Conservation (phyloP, 495 filamentous ascomycete genomes). For the Ascobolus immersus region DNA sequence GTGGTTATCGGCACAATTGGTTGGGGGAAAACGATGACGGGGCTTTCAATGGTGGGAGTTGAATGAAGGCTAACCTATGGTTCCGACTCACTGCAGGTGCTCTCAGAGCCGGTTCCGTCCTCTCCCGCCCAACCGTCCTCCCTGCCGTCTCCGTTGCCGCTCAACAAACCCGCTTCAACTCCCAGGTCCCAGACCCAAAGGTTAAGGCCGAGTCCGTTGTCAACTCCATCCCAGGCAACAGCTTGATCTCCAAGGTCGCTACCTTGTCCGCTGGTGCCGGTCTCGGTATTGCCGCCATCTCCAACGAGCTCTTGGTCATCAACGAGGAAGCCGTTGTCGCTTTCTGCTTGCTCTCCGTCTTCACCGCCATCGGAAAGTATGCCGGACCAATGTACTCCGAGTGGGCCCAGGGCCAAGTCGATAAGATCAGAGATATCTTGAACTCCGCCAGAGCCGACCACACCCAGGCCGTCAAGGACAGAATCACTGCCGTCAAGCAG, state of each 20-base stretch:
- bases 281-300: slow-evolving; percentile 78
- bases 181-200: slow-evolving; percentile 53
- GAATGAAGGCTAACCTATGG: slow-evolving; percentile 9
- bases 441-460: slow-evolving; percentile 84
- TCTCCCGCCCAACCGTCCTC: slow-evolving; percentile 39
- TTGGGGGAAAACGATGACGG: slow-evolving; percentile 4
- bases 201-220: slow-evolving; percentile 88
- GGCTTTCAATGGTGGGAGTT: too few relatives aligned
- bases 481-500: slow-evolving; percentile 82
- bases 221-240: slow-evolving; percentile 63
- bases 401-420: slow-evolving; percentile 67
- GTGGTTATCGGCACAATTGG: not conserved
- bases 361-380: slow-evolving; percentile 69
- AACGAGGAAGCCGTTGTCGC: slow-evolving; percentile 93
- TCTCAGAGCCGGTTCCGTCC: slow-evolving; percentile 68
- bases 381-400: slow-evolving; percentile 73
- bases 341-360: slow-evolving; percentile 68
- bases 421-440: slow-evolving; percentile 76
- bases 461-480: slow-evolving; percentile 72
- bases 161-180: slow-evolving; percentile 45
- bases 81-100: slow-evolving; percentile 1
- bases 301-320: slow-evolving; percentile 97
- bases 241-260: slow-evolving; percentile 77
- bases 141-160: slow-evolving; percentile 31
- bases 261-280: slow-evolving; percentile 81